phyloP scores from a whole-genome alignment of 768 basidiomycete genomes.

The Lactarius pseudohatsudake region DNA sequence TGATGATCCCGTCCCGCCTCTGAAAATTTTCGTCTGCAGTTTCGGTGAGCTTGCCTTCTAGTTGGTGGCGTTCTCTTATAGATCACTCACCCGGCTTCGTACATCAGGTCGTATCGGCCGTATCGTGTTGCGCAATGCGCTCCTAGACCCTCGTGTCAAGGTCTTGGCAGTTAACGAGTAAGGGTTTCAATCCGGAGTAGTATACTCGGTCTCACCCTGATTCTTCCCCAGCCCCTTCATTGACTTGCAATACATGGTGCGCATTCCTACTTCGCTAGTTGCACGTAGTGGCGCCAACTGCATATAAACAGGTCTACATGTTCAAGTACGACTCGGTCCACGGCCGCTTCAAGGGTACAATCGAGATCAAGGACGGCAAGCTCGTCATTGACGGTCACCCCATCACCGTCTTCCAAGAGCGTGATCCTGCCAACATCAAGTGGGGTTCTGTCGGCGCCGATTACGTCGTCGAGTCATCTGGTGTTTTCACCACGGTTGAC shows the following conservation, averaged over 20 bases:
- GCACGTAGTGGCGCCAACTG: conserved; percentile 1
- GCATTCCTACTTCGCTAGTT: conserved; percentile 27
- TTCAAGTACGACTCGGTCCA: conserved; percentile 97
- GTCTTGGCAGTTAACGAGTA: conserved; percentile 95
- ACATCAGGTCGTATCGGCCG: conserved; percentile 94
- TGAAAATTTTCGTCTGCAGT: conserved; percentile 40
- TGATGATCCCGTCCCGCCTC: conserved; percentile 18
- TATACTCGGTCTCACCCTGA: not conserved
- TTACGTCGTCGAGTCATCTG: conserved; percentile 96
- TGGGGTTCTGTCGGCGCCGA: conserved; percentile 83
- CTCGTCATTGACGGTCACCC: conserved; percentile 79
- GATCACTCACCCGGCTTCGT: not conserved
- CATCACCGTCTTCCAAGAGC: conserved; percentile 79
- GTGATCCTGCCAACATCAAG: conserved; percentile 80
- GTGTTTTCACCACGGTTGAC: conserved; percentile 96
- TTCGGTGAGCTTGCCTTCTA: conserved; percentile 55
- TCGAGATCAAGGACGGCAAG: conserved; percentile 84
- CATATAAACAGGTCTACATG: conserved; percentile 78
- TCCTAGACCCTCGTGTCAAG: conserved; percentile 70
- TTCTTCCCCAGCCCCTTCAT: conserved; percentile 81
- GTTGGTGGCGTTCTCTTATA: not conserved
- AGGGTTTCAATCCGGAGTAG: conserved; percentile 34
- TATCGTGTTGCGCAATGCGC: conserved; percentile 94
- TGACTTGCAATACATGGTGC: conserved; percentile 92
- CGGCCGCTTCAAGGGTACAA: conserved; percentile 85